Percentiles rank a stretch among this genome's conserved stretches.
Evolutionary conservation across 768 basidiomycete species (phyloP).

Genomic region (Favolaschia claudopus): DNA sequence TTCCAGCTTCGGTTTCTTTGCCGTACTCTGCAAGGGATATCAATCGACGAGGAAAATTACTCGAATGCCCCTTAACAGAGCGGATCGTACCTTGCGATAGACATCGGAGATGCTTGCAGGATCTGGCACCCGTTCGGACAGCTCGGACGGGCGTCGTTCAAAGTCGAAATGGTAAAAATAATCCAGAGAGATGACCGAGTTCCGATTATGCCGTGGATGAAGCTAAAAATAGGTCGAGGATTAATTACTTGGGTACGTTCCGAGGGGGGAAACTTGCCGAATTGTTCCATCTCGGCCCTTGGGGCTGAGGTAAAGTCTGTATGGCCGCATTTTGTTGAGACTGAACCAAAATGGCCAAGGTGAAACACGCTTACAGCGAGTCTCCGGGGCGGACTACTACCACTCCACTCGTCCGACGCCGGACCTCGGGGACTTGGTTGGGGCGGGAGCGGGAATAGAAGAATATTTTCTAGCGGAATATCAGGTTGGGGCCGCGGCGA

Average conservation of each 20-base stretch:
- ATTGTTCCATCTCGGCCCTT: constrained; percentile 9
- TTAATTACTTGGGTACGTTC: neutral
- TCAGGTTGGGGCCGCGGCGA: neutral
- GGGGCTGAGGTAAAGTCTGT: neutral
- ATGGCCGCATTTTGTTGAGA: neutral
- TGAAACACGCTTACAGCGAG: neutral
- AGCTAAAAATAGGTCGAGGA: neutral
- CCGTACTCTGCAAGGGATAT: too few species aligned
- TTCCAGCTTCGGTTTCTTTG: constrained; percentile 25
- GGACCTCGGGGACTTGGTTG: constrained; percentile 13
- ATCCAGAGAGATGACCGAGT: neutral
- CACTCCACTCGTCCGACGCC: neutral
- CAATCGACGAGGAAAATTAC: too few species aligned
- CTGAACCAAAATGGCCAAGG: neutral
- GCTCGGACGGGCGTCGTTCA: constrained; percentile 16
- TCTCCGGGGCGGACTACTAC: constrained; percentile 6
- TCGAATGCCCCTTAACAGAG: too few species aligned
- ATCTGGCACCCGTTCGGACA: neutral
- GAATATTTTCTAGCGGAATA: constrained; percentile 18
- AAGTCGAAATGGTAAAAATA: constrained; percentile 26
- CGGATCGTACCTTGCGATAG: neutral
- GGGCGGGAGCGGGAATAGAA: constrained; percentile 18
- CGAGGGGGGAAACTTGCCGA: neutral
- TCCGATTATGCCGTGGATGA: neutral
- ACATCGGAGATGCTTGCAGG: neutral